Evolutionary conservation across 164 flowering plant species (phyloP), one percentile per base, ranked within the genome.

Genomic region (Sextonia rubra): DNA sequence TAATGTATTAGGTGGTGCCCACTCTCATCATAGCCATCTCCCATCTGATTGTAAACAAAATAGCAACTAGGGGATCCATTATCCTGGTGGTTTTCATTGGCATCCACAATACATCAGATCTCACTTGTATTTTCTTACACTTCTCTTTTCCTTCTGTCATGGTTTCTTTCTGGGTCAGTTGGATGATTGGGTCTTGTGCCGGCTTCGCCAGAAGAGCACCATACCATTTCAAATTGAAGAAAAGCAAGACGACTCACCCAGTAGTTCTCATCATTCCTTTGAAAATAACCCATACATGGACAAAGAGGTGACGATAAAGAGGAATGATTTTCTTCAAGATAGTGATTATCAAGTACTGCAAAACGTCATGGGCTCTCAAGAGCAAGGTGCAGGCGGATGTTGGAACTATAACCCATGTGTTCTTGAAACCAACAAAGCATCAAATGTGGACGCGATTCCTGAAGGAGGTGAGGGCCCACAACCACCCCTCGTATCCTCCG

Each of bases 341-440:
- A 62, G 5, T 11, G 27, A 62, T 62, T 62, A 11, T 27, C 24
- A 23, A 11, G 30, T 62, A 8, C 65, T 23, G 15, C 17, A 14
- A 3, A 11, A 23, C 65, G 27, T 62, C 65, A 11, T 62, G 65
- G 26, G 29, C 26, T 62, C 30, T 7, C 65, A 62, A 62, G 65
- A 62, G 15, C n/a, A 56, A 17, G 22, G 65, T 24, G 23, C 4
- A 12, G 65, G 65, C 0, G 65, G 2, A 62, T 62, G 65, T 25
- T 14, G 3, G 27, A 48, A 69, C 27, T 26, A 56, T 20, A 47
- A 60, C 27, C 52, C n/a, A 25, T 58, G 49, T n/a, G 74, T 44
- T 73, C 75, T 56, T n/a, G 72, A 63, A 69, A 27, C 82, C 49
- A 63, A 48, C 73, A 23, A 71, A 49, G 23, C 47, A 11, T 62